A percentile compares a stretch with the other conserved stretches of the same genome.
Conservation (phyloP, 176 grass and related monocot genomes). For the Carex myosuroides region DNA sequence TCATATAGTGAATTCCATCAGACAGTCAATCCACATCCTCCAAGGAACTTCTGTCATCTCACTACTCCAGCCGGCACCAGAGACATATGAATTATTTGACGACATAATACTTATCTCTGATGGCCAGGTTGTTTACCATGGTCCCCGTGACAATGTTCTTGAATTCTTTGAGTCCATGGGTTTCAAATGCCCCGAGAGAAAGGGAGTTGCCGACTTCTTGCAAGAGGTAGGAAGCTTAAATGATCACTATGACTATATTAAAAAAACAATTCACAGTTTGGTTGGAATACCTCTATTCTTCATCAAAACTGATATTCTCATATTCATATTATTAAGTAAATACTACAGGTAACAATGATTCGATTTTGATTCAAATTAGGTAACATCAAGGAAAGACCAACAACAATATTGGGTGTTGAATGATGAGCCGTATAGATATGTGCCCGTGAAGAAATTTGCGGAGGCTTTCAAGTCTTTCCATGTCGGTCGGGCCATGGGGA, state of each 20-base stretch:
- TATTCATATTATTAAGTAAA: neutral
- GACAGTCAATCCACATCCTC: constrained; percentile 28
- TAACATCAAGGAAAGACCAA: constrained; percentile 38
- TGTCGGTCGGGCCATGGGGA: constrained; percentile 12
- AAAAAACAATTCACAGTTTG: neutral
- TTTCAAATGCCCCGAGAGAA: constrained; percentile 35
- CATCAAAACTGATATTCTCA: neutral
- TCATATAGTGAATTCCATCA: constrained; percentile 28
- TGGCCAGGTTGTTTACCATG: constrained; percentile 31
- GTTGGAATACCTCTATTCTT: neutral
- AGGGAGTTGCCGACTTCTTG: constrained; percentile 38
- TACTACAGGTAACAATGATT: neutral
- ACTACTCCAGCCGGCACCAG: constrained; percentile 30
- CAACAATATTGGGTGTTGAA: constrained; percentile 26
- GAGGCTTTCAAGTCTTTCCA: constrained; percentile 31
- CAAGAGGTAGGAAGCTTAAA: constrained; percentile 27
- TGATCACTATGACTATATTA: neutral
- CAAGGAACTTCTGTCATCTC: constrained; percentile 26
- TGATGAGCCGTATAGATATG: constrained; percentile 32
- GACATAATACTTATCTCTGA: constrained; percentile 34
- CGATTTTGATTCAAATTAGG: constrained; percentile 13
- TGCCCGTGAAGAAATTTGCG: constrained; percentile 30
- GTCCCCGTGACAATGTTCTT: constrained; percentile 27
- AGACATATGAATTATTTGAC: constrained; percentile 36
- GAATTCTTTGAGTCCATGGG: constrained; percentile 34